Evolutionary conservation across 2,329 filamentous ascomycete genomes (phyloP).

Genomic region (Colletotrichum sp.): DNA sequence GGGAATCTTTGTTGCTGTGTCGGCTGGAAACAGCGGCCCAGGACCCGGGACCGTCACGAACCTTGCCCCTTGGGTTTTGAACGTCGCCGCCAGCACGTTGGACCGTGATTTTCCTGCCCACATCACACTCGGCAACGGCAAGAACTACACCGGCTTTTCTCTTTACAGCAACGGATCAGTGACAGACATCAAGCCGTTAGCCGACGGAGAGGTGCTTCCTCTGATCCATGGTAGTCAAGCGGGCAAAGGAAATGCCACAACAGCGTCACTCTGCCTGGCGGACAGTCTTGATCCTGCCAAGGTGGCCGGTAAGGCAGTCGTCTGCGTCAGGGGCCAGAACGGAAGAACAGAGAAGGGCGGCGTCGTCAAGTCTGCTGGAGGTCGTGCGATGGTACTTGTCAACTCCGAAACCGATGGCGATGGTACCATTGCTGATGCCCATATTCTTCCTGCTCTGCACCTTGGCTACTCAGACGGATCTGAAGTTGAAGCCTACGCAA

Average conservation of each 20-base stretch:
- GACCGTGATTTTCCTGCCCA: slow-evolving; percentile 8
- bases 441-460: slow-evolving; percentile 2
- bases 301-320: background rate
- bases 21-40: background rate
- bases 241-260: background rate
- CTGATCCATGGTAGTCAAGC: background rate
- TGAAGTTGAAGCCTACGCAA: background rate
- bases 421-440: background rate
- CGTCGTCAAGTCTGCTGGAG: background rate
- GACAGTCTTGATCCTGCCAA: background rate
- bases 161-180: background rate
- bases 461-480: background rate
- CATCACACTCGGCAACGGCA: background rate
- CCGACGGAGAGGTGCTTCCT: background rate
- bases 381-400: slow-evolving; percentile 5
- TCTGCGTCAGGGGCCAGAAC: background rate
- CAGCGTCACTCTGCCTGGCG: background rate
- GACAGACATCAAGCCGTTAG: background rate
- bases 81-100: slow-evolving; percentile 8
- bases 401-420: background rate
- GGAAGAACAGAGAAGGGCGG: background rate
- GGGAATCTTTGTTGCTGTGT: background rate
- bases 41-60: background rate
- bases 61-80: background rate
- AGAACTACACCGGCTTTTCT: background rate